Base-by-base conservation (phyloP, 371 early-diverging fungal genomes). In the Haplosporangium sp. region DNA sequence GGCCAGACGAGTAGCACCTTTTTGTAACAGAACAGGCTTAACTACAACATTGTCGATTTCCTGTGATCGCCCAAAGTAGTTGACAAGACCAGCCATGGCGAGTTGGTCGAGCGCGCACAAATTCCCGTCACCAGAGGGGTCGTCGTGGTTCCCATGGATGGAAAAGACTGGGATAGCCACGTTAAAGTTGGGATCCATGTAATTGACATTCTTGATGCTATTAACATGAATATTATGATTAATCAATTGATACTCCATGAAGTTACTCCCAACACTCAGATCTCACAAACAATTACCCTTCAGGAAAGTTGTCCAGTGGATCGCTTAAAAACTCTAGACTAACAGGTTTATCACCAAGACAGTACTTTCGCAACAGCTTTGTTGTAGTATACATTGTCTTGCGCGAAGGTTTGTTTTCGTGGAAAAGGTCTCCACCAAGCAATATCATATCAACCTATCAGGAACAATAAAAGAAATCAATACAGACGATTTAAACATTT, bases 61-160 rank as follows among this genome's bases (percentile, higher is more conserved):
- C 2, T 81, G 76, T 19, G 90, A 85, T 35, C 91, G 87, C 3
- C 99, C 99, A 90, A 99, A 98, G 76, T 99, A 99, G 85, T 98
- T 98, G 39, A 99, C 89, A 38, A 97, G 88, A 0, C 98, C 97
- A 5, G 94, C 84, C 8, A 89, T 90, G 2, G 93, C 87, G 9
- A 99, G 85, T 44, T 98, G 77, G 78, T 99, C 96, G 63, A 99
- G 84, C 0, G 98, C 94, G 63, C 95, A 94, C 53, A 97, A 82
- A 70, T 90, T 91, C 37, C 94, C 92, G 60, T 93, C 90, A 6
- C 99, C 99, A 13, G 93, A 88, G 6, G 99, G 99, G 88, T 99
- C 99, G 79, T 99, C 99, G 77, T 99, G 99, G 86, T 99, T 99
- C 0, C 99, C 99, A 82, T 99, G 99, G 50, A 99, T 99, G 0